These are phyloP conservation scores for Claviceps sp. DNA, from an alignment of 2,329 filamentous ascomycete species.

Conservation along the genomic window DNA sequence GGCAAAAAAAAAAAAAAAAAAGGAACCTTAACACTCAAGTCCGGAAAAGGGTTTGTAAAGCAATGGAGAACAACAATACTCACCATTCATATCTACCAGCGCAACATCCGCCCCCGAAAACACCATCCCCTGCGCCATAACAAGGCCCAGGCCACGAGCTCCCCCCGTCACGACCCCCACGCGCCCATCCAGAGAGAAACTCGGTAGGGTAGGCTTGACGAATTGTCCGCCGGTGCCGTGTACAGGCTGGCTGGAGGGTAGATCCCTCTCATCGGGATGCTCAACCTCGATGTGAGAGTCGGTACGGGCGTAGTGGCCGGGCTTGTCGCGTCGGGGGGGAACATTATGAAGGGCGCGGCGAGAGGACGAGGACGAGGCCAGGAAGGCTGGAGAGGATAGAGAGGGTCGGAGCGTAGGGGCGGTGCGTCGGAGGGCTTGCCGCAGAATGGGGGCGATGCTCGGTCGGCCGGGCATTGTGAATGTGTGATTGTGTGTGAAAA, in stretches of 20 bases:
- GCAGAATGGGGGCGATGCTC: slow-evolving; percentile 15
- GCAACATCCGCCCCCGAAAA: slow-evolving; percentile 80
- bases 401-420: slow-evolving; percentile 8
- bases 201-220: slow-evolving; percentile 71
- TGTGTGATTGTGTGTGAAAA: not conserved
- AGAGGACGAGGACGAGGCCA: slow-evolving; percentile 9
- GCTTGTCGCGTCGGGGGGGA: slow-evolving; percentile 25
- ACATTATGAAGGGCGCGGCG: slow-evolving; percentile 19
- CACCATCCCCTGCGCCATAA: slow-evolving; percentile 86
- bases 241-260: slow-evolving; percentile 58
- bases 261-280: slow-evolving; percentile 60
- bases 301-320: slow-evolving; percentile 63
- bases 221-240: slow-evolving; percentile 67
- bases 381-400: too few relatives aligned
- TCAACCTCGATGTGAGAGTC: slow-evolving; percentile 66
- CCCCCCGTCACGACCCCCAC: slow-evolving; percentile 82
- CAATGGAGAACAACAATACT: not conserved
- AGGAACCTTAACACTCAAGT: too few relatives aligned
- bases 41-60: too few relatives aligned
- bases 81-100: slow-evolving; percentile 87
- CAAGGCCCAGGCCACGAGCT: slow-evolving; percentile 74
- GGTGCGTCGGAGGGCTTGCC: slow-evolving; percentile 15
- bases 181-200: slow-evolving; percentile 75
- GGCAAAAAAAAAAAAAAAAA: too few relatives aligned
- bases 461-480: slow-evolving; percentile 9